Conservation (phyloP, 371 early-diverging fungal species). For the Coemansia sp. region DNA sequence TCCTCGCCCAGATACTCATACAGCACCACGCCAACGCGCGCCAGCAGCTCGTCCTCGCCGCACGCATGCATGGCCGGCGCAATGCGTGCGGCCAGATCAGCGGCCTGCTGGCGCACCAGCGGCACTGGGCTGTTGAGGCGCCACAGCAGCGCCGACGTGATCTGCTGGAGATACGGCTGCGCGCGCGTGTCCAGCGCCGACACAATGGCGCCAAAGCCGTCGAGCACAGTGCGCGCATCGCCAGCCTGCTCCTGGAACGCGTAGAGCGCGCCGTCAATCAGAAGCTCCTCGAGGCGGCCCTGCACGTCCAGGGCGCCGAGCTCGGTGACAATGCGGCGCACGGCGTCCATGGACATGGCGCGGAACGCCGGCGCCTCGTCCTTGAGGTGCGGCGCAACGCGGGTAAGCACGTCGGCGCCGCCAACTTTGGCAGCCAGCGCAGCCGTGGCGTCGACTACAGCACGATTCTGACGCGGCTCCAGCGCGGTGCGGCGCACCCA, state of each 20-base stretch:
- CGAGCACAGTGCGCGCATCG: conserved; percentile 86
- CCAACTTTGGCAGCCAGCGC: conserved; percentile 93
- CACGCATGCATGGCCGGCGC: conserved; percentile 93
- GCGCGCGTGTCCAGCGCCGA: conserved; percentile 87
- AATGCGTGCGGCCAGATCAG: conserved; percentile 92
- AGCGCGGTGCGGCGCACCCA: conserved; percentile 98
- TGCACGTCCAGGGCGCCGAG: conserved; percentile 92
- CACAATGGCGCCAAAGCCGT: conserved; percentile 94
- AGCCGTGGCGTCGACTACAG: conserved; percentile 94
- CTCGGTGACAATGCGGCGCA: conserved; percentile 75
- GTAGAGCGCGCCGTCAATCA: conserved; percentile 95
- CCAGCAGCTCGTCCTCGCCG: conserved; percentile 93
- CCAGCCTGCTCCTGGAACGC: conserved; percentile 96
- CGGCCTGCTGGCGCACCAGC: conserved; percentile 95
- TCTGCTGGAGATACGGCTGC: conserved; percentile 90
- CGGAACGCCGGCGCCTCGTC: conserved; percentile 95
- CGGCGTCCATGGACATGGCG: conserved; percentile 97
- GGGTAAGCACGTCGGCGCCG: conserved; percentile 80
- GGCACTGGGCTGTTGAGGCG: conserved; percentile 95
- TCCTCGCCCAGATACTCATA: conserved; percentile 98
- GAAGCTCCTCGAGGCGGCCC: conserved; percentile 81
- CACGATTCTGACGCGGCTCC: conserved; percentile 88
- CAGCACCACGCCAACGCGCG: conserved; percentile 85
- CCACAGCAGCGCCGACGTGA: conserved; percentile 93
- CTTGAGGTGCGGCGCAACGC: conserved; percentile 88